Percentiles rank a stretch among this genome's conserved stretches.
Conservation (phyloP, 2,329 filamentous ascomycete genomes). For the Venturia effusa region DNA sequence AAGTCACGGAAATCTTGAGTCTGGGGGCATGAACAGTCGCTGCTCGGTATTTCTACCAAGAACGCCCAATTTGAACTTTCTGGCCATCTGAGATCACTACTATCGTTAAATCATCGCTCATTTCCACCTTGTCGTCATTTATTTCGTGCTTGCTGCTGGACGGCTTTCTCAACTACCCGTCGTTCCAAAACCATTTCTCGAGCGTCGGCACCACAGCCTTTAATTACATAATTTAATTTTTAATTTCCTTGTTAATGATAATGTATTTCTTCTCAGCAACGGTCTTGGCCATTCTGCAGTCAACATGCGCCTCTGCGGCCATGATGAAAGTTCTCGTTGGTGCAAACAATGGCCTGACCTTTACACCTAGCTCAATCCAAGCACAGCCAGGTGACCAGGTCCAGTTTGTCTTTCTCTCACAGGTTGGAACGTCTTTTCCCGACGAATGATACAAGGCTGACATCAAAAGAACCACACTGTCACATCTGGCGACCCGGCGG, state of each 20-base stretch:
- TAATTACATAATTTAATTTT: background rate
- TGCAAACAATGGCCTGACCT: slow-evolving; percentile 18
- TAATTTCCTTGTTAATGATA: slow-evolving; percentile 15
- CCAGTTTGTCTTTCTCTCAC: slow-evolving; percentile 28
- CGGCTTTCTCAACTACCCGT: background rate
- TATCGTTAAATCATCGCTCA: background rate
- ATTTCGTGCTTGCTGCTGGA: background rate
- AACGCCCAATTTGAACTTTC: background rate
- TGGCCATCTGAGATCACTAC: background rate
- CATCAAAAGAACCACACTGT: slow-evolving; percentile 23
- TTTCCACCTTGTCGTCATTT: background rate
- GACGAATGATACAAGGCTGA: background rate
- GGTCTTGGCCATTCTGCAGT: slow-evolving; percentile 19
- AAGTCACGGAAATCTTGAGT: background rate
- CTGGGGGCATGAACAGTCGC: background rate
- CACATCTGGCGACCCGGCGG: slow-evolving; percentile 24
- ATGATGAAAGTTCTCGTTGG: slow-evolving; percentile 24
- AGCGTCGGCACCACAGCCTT: too few relatives aligned
- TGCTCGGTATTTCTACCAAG: background rate
- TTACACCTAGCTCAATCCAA: slow-evolving; percentile 24
- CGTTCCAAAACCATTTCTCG: too few relatives aligned
- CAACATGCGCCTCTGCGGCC: slow-evolving; percentile 20
- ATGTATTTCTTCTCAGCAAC: slow-evolving; percentile 28
- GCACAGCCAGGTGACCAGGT: slow-evolving; percentile 27
- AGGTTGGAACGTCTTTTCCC: slow-evolving; percentile 10